phyloP scores from a whole-genome alignment of 208 protist genomes.

The Trypanosoma conorhini region DNA sequence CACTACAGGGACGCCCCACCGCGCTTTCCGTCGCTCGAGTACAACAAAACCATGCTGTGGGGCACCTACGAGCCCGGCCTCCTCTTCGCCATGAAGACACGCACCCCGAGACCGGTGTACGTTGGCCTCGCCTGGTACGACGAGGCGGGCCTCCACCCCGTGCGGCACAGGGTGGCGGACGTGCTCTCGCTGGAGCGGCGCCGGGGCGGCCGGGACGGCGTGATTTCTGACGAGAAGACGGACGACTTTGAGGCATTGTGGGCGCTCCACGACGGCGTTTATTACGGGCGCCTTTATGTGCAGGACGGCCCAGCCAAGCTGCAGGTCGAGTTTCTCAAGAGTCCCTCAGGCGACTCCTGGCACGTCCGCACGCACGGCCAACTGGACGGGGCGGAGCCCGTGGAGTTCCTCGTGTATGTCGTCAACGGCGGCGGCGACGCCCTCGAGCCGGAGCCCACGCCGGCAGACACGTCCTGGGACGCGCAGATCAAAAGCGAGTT shows the following conservation, averaged over 20 bases:
- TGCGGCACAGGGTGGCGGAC: conserved; percentile 68
- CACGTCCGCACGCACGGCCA: conserved; percentile 76
- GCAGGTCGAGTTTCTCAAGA: conserved; percentile 84
- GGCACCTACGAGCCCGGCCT: conserved; percentile 84
- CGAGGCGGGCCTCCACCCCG: conserved; percentile 40
- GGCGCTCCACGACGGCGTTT: conserved; percentile 72
- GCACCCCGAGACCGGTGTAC: conserved; percentile 56
- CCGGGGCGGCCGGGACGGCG: conserved; percentile 27
- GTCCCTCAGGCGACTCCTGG: conserved; percentile 71
- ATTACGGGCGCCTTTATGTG: conserved; percentile 73
- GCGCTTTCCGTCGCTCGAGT: conserved; percentile 60
- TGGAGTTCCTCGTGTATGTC: conserved; percentile 73
- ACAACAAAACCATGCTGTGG: conserved; percentile 80
- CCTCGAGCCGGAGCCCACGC: conserved; percentile 11
- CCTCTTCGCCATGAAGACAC: conserved; percentile 81
- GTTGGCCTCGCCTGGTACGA: conserved; percentile 88
- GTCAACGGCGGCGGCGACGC: conserved; percentile 37
- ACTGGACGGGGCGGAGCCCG: conserved; percentile 35
- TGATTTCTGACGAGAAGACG: conserved; percentile 38
- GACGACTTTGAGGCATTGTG: conserved; percentile 41
- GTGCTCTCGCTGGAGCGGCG: conserved; percentile 64
- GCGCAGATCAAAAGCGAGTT: conserved; percentile 51
- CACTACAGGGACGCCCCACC: conserved; percentile 62
- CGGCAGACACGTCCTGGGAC: conserved; percentile 48
- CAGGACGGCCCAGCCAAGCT: conserved; percentile 56